Evolutionary conservation across 768 basidiomycete species (phyloP).

Genomic region (Auriscalpium microsporum): DNA sequence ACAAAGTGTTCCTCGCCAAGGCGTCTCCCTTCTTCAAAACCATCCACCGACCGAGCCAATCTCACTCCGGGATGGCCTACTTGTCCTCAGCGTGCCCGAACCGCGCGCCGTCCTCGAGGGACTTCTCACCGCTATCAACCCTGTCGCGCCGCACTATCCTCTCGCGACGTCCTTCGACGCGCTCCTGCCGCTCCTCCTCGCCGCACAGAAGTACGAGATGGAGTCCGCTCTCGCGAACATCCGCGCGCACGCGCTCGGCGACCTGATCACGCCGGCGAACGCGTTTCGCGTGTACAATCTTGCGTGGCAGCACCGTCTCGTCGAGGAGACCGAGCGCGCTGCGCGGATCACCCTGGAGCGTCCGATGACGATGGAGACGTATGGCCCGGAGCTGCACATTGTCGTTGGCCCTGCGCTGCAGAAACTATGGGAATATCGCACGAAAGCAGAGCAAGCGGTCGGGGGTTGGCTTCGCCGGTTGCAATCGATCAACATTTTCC

Average conservation of each 20-base stretch:
- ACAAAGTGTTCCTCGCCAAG: conserved; percentile 25
- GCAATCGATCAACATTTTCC: not conserved
- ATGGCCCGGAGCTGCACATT: not conserved
- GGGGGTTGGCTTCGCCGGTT: not conserved
- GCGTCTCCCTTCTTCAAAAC: conserved; percentile 27
- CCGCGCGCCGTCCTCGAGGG: not conserved
- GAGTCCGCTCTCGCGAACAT: not conserved
- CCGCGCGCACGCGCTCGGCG: not conserved
- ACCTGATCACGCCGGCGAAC: not conserved
- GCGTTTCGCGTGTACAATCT: not conserved
- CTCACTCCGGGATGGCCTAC: not conserved
- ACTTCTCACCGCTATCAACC: not conserved
- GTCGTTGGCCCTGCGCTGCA: not conserved
- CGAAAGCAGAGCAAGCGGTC: not conserved
- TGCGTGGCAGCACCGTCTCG: not conserved
- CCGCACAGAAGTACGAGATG: conserved; percentile 18
- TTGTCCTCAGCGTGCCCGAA: conserved; percentile 11
- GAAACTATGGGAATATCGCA: not conserved
- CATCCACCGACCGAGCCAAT: conserved; percentile 25
- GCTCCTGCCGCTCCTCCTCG: conserved; percentile 5
- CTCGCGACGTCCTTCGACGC: not conserved
- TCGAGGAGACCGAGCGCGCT: not conserved
- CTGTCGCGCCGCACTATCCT: not conserved
- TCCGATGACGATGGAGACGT: not conserved
- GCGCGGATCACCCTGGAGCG: not conserved